phyloP scores from a whole-genome alignment of 2,329 filamentous ascomycete species.

The Amauroascus verrucosus region DNA sequence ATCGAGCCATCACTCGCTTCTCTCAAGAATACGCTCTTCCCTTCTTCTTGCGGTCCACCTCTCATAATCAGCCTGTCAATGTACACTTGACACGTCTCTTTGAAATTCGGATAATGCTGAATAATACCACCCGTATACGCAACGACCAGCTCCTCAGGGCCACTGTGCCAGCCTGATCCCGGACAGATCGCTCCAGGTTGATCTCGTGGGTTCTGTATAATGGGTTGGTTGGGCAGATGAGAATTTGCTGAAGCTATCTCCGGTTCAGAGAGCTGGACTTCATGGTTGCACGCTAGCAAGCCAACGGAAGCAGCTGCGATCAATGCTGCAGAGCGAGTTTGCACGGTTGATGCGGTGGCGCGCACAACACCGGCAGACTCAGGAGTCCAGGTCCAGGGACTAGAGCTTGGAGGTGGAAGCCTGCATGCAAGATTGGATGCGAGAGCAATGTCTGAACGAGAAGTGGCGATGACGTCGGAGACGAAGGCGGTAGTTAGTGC shows the following conservation, averaged over 20 bases:
- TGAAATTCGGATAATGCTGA: conserved; percentile 59
- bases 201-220: neutral
- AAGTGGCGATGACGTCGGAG: conserved; percentile 54
- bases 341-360: conserved; percentile 58
- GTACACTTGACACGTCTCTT: conserved; percentile 55
- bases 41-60: conserved; percentile 30
- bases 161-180: conserved; percentile 36
- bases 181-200: conserved; percentile 4
- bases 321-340: conserved; percentile 62
- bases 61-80: conserved; percentile 43
- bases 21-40: conserved; percentile 37
- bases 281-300: conserved; percentile 57
- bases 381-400: conserved; percentile 53
- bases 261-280: conserved; percentile 40
- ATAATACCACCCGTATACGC: conserved; percentile 70
- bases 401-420: conserved; percentile 39
- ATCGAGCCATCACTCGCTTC: conserved; percentile 42
- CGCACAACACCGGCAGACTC: conserved; percentile 51
- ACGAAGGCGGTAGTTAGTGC: conserved; percentile 62
- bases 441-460: conserved; percentile 42
- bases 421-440: conserved; percentile 42
- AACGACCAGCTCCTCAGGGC: conserved; percentile 55
- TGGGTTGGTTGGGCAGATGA: neutral
- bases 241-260: neutral
- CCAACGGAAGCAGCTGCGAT: conserved; percentile 64